Evolutionary conservation across 352 stramenopile genomes (phyloP), one percentile per base, ranked within the genome.

Genomic region (Phytophthora capsici): DNA sequence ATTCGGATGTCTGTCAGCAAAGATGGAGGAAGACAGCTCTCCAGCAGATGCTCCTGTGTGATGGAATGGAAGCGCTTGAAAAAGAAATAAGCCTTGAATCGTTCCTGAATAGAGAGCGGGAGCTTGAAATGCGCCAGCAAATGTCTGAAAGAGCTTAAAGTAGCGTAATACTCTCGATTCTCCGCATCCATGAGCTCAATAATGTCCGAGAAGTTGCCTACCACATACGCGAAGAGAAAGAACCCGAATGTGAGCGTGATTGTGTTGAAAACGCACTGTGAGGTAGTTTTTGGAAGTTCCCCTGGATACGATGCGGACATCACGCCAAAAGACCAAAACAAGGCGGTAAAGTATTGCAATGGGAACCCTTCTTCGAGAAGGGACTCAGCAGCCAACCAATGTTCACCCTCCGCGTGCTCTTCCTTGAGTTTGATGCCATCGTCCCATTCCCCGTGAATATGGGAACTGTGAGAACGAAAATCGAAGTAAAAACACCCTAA

Each of bases 41-140:
- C 80, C 0, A 93, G 64, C 1, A 86, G 46, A 48, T 88, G 66
- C 53, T 93, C 84, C 57, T 93, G 77, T 0, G 84, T 89, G 52
- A 93, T 93, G 4, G 82, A 84, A 44, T 91, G 84, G 47, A 80
- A 93, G 1, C 75, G 75, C 40, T 86, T 84, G 52, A 91, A 93
- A 43, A 89, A 91, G 50, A 84, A 90, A 37, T 81, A 91, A 0
- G 73, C 71, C 56, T 93, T 88, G 36, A 89, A 41, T 1, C 36
- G 36, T 10, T 85, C 71, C 59, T 75, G 63, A 22, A 89, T 77
- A 1, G 64, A 20, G 8, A 26, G 19, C 4, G 78, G 78, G 0
- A 93, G 61, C 17, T 69, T 58, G 44, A 91, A 93, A 60, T 93
- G 79, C 6, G 63, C 43, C 12, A 90, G 34, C 36, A 91, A 50